Evolutionary conservation across 2,329 filamentous ascomycete genomes (phyloP), one percentile per base, ranked within the genome.

Genomic region (Trichoderma endophyticum): DNA sequence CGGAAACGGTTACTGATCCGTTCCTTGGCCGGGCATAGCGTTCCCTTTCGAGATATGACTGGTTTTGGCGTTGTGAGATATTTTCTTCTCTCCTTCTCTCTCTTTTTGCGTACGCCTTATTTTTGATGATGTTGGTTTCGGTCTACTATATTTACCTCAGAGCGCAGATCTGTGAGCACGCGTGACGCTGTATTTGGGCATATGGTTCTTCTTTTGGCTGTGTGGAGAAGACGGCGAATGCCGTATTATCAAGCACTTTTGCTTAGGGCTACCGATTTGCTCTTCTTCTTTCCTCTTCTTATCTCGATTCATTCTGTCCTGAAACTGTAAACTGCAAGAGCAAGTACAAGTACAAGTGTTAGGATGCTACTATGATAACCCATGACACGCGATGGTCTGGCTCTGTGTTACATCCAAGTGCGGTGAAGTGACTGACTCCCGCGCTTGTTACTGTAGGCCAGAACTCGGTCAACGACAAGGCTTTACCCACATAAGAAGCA

Each of bases 401-500:
- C 15, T 15, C 5, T 18, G 32, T 34, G 15, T 24, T 21, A 21
- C 5, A 14, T 59, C 6, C 15, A 67, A 30, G 24, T 51, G 61
- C 30, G 26, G 62, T 65, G 28, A 34, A 65, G 26, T 24, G 48
- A 51, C 43, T n/a, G 43, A 48, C 43, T n/a, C 18, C n/a, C 3
- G 8, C 43, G 7, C 30, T 30, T 30, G 30, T 30, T 30, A 8
- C 30, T 30, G 30, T 30, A 30, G 30, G 30, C 7, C 24, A n/a
- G 34, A 30, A 54, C 28, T 48, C 54, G 56, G 64, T 57, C 26
- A 68, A 59, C 36, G 4, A 32, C 30, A 11, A 60, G 30, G 18
- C 34, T 12, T 51, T 60, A 68, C 65, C 65, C 24, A 51, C 26
- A 68, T 43, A 28, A 68, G 12, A 68, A 60, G 65, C 54, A 68